Conservation (phyloP, 2,329 filamentous ascomycete species). For the Alternaria sp. region DNA sequence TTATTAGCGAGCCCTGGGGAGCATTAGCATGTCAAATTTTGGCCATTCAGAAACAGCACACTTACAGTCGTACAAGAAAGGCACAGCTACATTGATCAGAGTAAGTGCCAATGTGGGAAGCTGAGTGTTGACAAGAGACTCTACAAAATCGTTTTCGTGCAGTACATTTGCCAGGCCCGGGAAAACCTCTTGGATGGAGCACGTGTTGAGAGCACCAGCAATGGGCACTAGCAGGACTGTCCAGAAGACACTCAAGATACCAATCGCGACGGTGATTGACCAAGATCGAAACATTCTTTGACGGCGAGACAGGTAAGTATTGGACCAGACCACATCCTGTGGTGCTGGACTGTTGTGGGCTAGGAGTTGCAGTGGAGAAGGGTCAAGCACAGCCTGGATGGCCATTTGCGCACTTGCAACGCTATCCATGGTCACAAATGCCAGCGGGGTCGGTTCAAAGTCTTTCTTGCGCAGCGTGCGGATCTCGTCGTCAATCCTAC, state of each 20-base stretch:
- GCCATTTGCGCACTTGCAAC: conserved; percentile 94
- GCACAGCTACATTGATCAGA: conserved; percentile 86
- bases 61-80: conserved; percentile 90
- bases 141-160: conserved; percentile 71
- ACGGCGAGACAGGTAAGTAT: conserved; percentile 82
- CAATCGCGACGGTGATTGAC: conserved; percentile 83
- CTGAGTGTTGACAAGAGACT: conserved; percentile 84
- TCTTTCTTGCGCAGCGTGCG: conserved; percentile 73
- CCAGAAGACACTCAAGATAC: conserved; percentile 86
- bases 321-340: conserved; percentile 92
- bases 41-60: conserved; percentile 8
- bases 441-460: conserved; percentile 80
- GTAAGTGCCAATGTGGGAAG: conserved; percentile 86
- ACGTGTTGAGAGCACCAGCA: conserved; percentile 80
- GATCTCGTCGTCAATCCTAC: conserved; percentile 79
- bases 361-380: conserved; percentile 83
- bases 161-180: conserved; percentile 75
- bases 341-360: conserved; percentile 88
- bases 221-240: conserved; percentile 81
- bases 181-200: conserved; percentile 77
- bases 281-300: conserved; percentile 80
- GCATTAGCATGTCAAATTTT: conserved; percentile 9
- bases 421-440: conserved; percentile 97
- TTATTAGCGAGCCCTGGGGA: conserved; percentile 74
- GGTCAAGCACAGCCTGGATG: conserved; percentile 91